Evolutionary conservation across 2,329 filamentous ascomycete genomes (phyloP).

Genomic region (Lachnellula subtilissima): DNA sequence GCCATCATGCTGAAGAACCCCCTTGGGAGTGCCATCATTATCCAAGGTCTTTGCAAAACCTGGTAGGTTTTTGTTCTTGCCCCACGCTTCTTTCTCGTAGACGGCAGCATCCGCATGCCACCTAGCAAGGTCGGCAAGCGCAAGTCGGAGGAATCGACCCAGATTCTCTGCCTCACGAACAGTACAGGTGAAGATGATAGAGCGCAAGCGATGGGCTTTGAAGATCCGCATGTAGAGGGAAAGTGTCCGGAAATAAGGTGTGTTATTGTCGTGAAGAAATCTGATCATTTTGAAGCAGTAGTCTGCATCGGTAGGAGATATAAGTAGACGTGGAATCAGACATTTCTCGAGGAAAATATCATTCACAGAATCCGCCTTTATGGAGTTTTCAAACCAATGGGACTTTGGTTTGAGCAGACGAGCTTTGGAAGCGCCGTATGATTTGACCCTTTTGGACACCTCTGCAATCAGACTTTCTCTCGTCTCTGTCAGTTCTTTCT

Average conservation of each 20-base stretch:
- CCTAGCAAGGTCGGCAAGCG: conserved; percentile 70
- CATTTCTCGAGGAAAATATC: conserved; percentile 83
- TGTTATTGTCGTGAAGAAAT: conserved; percentile 77
- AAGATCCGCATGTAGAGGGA: conserved; percentile 81
- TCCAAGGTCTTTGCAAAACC: conserved; percentile 77
- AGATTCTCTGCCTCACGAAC: conserved; percentile 88
- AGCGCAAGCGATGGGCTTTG: conserved; percentile 71
- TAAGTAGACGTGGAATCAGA: conserved; percentile 77
- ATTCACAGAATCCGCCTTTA: conserved; percentile 63
- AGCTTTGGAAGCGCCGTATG: conserved; percentile 61
- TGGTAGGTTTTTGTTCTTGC: conserved; percentile 57
- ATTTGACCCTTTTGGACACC: conserved; percentile 62
- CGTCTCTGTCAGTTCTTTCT: conserved; percentile 63
- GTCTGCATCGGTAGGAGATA: conserved; percentile 83
- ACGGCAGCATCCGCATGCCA: conserved; percentile 77
- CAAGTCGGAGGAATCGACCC: conserved; percentile 82
- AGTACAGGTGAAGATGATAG: conserved; percentile 83
- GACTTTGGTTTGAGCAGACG: conserved; percentile 72
- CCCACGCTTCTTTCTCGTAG: conserved; percentile 81
- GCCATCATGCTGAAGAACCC: conserved; percentile 75
- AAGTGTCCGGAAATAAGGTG: conserved; percentile 81
- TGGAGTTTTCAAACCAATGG: conserved; percentile 67
- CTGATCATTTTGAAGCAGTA: conserved; percentile 84
- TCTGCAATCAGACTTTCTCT: conserved; percentile 69
- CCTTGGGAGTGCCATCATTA: conserved; percentile 62